Base-by-base conservation (phyloP, 305 asterid genomes). In the Fraxinus nigra region DNA sequence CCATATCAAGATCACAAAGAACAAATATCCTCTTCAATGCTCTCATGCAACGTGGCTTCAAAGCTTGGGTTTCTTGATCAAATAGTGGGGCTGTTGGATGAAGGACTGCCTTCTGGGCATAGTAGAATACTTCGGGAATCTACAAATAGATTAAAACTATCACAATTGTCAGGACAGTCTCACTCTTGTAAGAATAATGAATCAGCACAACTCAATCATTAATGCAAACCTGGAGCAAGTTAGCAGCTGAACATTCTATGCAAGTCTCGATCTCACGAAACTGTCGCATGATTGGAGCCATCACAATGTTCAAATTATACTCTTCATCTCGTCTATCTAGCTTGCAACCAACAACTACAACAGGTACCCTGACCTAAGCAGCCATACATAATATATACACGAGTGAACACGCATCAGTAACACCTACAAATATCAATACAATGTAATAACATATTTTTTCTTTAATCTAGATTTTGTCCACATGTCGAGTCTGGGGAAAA, bases 261-360 rank as follows among this genome's bases (percentile, higher is more conserved):
- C 98, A 97, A 85, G 97, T 92, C 88, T 97, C 99, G 78, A 97
- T 93, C 91, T 93, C 98, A 79, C 97, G 92, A 86, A 92, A 96
- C 88, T 93, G 97, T 85, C 92, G 93, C 99, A 96, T 92, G 46
- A 91, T 94, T 18, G 99, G 98, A 79, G 91, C 91, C 95, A 92
- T 92, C 74, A 89, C 97, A 82, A 89, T 86, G 81, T 92, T 94
- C 90, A 85, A 84, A 83, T 87, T 91, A 85, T 87, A 87, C 79
- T 94, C 95, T 80, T 91, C 94, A 79, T 88, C 90, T 83, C 97
- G 86, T 90, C 89, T 89, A 88, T 96, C 99, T 82, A 96, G 90
- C 91, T 92, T 96, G 92, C 99, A 94, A 78, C 99, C 98, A 85
- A 93, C 97, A 74, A 96, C 96, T 82, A 93, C 85, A 54, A 96